A percentile compares a stretch with the other conserved stretches of the same genome.
These are phyloP conservation scores for Verticillium nubilum DNA, from an alignment of 2,329 filamentous ascomycete genomes.

Conservation along the genomic window DNA sequence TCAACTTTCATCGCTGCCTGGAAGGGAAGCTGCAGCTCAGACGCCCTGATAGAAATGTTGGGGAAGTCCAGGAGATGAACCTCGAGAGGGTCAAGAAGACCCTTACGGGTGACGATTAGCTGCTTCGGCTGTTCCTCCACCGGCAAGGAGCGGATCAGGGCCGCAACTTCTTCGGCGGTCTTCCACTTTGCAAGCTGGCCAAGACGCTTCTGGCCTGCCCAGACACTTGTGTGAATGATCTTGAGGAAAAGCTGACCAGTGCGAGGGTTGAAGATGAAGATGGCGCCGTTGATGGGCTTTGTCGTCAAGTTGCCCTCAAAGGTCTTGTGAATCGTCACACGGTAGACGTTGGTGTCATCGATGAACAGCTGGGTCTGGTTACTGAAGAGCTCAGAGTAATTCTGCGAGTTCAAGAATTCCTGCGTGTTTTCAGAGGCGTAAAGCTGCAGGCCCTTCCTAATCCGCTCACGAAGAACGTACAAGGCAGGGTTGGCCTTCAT, in stretches of 20 bases:
- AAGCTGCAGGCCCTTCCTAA: constrained; percentile 93
- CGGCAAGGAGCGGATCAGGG: constrained; percentile 87
- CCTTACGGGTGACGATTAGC: constrained; percentile 95
- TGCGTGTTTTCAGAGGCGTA: constrained; percentile 99
- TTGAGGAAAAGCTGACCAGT: constrained; percentile 97
- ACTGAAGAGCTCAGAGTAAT: constrained; percentile 98
- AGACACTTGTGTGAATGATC: constrained; percentile 98
- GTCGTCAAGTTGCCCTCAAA: constrained; percentile 99
- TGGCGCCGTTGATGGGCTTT: constrained; percentile 98
- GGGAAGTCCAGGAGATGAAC: constrained; percentile 97
- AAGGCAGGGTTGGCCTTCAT: constrained; percentile 99
- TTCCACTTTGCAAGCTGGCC: constrained; percentile 99
- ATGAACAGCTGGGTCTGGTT: constrained; percentile 99
- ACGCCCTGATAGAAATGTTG: constrained; percentile 97
- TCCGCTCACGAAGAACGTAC: constrained; percentile 95
- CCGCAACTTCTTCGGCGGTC: constrained; percentile 98
- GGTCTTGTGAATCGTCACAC: constrained; percentile 99
- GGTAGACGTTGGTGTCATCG: constrained; percentile 98
- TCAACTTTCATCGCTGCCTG: constrained; percentile 99
- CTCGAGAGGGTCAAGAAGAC: constrained; percentile 92
- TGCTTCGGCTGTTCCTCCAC: constrained; percentile 99
- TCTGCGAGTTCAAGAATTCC: constrained; percentile 98
- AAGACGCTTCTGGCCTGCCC: constrained; percentile 98
- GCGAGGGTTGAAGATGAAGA: constrained; percentile 99
- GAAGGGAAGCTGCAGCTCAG: constrained; percentile 94